A percentile compares a stretch with the other conserved stretches of the same genome.
Conservation (phyloP, 2,329 filamentous ascomycete species). For the Apiospora phragmitis region DNA sequence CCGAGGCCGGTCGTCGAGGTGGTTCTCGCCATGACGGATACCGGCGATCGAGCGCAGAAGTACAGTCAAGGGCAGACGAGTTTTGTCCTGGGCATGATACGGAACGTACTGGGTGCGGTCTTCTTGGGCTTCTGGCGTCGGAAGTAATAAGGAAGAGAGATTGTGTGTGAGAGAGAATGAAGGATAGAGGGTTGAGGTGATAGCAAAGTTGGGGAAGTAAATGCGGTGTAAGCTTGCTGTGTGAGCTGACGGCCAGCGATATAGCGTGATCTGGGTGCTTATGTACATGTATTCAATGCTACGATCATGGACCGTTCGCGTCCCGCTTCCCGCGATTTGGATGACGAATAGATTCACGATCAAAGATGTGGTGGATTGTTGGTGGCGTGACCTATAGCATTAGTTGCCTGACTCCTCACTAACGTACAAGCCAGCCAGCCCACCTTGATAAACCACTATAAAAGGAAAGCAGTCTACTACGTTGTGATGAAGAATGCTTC, state of each 20-base stretch:
- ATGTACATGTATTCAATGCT: background rate
- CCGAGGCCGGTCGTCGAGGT: conserved; percentile 45
- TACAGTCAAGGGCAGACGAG: conserved; percentile 40
- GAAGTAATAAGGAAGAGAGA: background rate
- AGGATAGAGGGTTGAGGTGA: background rate
- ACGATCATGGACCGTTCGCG: background rate
- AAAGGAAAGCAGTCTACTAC: background rate
- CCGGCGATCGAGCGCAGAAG: conserved; percentile 47
- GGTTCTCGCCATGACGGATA: conserved; percentile 44
- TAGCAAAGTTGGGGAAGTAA: background rate
- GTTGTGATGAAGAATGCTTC: background rate
- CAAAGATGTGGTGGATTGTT: background rate
- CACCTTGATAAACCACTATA: background rate
- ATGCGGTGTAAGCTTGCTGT: background rate
- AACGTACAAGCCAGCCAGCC: background rate
- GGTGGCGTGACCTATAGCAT: background rate
- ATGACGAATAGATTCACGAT: conserved; percentile 3
- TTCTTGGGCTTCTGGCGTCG: conserved; percentile 1
- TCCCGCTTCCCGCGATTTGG: background rate
- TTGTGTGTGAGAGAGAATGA: background rate
- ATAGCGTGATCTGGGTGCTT: background rate
- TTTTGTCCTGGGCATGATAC: conserved; percentile 36
- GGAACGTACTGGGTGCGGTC: conserved; percentile 38
- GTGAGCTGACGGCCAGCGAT: background rate
- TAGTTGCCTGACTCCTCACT: background rate